Conservation (phyloP, 768 basidiomycete genomes). For the Neoboletus brunneissimus region DNA sequence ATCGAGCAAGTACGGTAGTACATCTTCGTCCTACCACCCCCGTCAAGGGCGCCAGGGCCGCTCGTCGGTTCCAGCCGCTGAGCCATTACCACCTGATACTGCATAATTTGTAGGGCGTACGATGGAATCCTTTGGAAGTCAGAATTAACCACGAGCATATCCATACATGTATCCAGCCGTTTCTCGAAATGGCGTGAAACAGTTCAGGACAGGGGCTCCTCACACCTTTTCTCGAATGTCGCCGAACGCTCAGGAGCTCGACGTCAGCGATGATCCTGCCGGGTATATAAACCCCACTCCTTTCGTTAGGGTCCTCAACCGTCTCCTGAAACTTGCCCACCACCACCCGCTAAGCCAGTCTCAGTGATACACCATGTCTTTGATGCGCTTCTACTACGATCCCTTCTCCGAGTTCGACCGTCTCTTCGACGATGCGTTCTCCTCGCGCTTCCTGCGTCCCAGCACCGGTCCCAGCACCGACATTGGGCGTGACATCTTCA, state of each 20-base stretch:
- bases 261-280: constrained; percentile 1
- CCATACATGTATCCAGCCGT: too few relatives aligned
- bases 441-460: constrained; percentile 24
- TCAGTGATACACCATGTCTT: constrained; percentile 19
- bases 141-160: too few relatives aligned
- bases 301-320: too few relatives aligned
- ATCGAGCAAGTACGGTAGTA: neutral
- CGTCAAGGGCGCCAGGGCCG: neutral
- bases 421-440: constrained; percentile 41
- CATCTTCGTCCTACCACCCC: neutral
- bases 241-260: constrained; percentile 1
- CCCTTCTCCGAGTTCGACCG: constrained; percentile 43
- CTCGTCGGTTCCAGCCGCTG: neutral
- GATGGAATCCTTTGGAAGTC: neutral
- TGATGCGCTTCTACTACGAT: constrained; percentile 34
- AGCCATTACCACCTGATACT: neutral
- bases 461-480: constrained; percentile 3
- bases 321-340: neutral
- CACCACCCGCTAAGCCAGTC: neutral
- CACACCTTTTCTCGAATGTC: neutral
- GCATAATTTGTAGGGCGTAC: neutral
- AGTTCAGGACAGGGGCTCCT: neutral
- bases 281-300: neutral
- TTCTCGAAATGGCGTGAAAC: too few relatives aligned
- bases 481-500: constrained; percentile 17